A percentile compares a stretch with the other conserved stretches of the same genome.
Conservation (phyloP, 2,329 filamentous ascomycete species). For the Diaporthe sp. region DNA sequence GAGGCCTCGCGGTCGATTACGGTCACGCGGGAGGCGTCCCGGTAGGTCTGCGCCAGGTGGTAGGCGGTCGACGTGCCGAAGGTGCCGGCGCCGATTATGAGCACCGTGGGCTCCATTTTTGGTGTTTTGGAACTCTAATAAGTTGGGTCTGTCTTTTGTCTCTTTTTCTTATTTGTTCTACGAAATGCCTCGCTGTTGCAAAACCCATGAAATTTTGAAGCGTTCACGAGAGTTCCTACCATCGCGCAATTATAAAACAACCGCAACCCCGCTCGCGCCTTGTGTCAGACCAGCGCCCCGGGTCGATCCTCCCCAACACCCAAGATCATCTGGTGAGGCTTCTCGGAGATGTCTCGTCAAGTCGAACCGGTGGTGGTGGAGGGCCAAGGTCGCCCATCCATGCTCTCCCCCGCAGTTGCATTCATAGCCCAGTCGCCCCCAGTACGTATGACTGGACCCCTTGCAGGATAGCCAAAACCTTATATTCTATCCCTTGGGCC, state of each 20-base stretch:
- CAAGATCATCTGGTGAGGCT: neutral
- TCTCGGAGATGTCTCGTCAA: conserved; percentile 32
- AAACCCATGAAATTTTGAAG: neutral
- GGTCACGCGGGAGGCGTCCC: conserved; percentile 15
- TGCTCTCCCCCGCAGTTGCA: conserved; percentile 29
- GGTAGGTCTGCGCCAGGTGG: conserved; percentile 31
- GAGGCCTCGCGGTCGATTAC: conserved; percentile 30
- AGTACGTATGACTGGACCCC: neutral
- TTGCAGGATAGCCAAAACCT: conserved; percentile 28
- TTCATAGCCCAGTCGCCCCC: neutral
- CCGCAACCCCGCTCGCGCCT: conserved; percentile 8
- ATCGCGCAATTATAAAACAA: neutral
- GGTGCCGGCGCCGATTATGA: conserved; percentile 35
- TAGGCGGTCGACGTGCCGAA: conserved; percentile 35
- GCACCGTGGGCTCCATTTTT: conserved; percentile 28
- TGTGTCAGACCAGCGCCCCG: conserved; percentile 3
- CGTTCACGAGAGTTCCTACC: neutral
- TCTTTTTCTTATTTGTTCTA: neutral
- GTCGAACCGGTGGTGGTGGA: conserved; percentile 13
- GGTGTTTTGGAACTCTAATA: conserved; percentile 14
- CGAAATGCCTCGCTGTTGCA: neutral
- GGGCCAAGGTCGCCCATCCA: conserved; percentile 23
- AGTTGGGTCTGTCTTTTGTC: neutral
- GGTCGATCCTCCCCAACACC: conserved; percentile 15
- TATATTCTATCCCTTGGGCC: conserved; percentile 6